These are phyloP conservation scores for Juglanconis sp. DNA, from an alignment of 2,329 filamentous ascomycete genomes.

Conservation along the genomic window DNA sequence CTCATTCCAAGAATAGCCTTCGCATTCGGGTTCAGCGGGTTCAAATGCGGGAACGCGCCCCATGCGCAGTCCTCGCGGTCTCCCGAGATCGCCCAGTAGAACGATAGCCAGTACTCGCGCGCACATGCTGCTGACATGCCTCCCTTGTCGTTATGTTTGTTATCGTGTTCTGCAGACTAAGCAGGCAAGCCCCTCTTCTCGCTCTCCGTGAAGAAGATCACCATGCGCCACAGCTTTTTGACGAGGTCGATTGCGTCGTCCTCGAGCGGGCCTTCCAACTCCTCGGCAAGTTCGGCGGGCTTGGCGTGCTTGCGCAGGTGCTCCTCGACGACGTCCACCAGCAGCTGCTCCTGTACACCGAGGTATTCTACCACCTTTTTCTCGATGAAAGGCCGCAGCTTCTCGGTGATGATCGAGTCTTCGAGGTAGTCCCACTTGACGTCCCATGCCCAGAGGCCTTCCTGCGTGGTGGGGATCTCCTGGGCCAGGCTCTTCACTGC, in stretches of 20 bases:
- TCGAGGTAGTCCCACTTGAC: slow-evolving; percentile 92
- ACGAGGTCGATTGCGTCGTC: slow-evolving; percentile 93
- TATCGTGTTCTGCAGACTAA: slow-evolving; percentile 32
- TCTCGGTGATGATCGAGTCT: slow-evolving; percentile 74
- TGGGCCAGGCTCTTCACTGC: slow-evolving; percentile 78
- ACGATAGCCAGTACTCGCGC: slow-evolving; percentile 1
- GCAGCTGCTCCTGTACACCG: slow-evolving; percentile 91
- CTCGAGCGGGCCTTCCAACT: slow-evolving; percentile 84
- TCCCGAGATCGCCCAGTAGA: background rate
- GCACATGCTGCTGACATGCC: background rate
- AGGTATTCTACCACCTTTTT: slow-evolving; percentile 98
- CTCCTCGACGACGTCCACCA: slow-evolving; percentile 89
- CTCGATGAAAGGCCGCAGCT: slow-evolving; percentile 91
- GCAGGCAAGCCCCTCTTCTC: slow-evolving; percentile 83
- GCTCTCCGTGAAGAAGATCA: slow-evolving; percentile 95
- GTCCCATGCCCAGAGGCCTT: slow-evolving; percentile 86
- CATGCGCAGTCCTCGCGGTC: background rate
- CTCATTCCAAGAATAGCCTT: background rate
- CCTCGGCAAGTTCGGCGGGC: slow-evolving; percentile 78
- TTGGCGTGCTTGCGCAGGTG: slow-evolving; percentile 73
- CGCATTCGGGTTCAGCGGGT: background rate
- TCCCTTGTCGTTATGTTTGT: background rate
- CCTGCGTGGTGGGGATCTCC: slow-evolving; percentile 84
- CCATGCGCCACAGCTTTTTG: slow-evolving; percentile 97
- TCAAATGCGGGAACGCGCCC: background rate